Evolutionary conservation across 169 alveolate genomes (phyloP), one percentile per base, ranked within the genome.

Genomic region (Cryptosporidium parvum): DNA sequence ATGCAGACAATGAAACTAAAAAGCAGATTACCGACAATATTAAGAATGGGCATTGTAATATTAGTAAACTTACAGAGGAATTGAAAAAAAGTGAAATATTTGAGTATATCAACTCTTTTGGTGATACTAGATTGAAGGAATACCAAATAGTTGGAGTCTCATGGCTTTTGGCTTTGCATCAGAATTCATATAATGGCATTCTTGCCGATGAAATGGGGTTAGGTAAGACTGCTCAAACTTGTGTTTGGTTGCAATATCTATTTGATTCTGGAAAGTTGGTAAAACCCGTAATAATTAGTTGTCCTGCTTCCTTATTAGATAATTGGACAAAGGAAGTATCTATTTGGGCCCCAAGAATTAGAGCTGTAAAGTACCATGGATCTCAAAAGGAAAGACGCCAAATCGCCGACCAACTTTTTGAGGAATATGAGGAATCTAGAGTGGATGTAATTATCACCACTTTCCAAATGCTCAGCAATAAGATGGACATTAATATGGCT

Each of bases 151-250:
- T 96, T 91, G 97, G 98, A 2, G 95, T 96, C 33, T 93, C 93
- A 62, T 96, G 98, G 98, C 86, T 96, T 59, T 92, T 94, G 31
- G 70, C 94, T 48, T 69, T 96, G 58, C 95, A 96, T 80, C 95
- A 95, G 71, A 92, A 93, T 65, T 96, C 96, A 33, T 59, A 93
- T 61, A 94, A 94, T 85, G 97, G 97, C 0, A 96, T 96, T 33
- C 92, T 96, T 62, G 98, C 98, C 0, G 98, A 96, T 86, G 98
- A 96, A 58, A 96, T 96, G 98, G 98, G 98, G n/a, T 87, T 96
- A 37, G 98, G 98, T 0, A 96, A 96, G 86, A 96, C 98, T 51
- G 97, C 97, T 10, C 98, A 96, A 86, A 86, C 96, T 6, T 86
- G 96, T 69, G 95, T 95, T 12, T 94, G 94, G 89, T 75, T 96